Evolutionary conservation across 2,329 filamentous ascomycete species (phyloP).

Genomic region (Fonsecaea erecta): DNA sequence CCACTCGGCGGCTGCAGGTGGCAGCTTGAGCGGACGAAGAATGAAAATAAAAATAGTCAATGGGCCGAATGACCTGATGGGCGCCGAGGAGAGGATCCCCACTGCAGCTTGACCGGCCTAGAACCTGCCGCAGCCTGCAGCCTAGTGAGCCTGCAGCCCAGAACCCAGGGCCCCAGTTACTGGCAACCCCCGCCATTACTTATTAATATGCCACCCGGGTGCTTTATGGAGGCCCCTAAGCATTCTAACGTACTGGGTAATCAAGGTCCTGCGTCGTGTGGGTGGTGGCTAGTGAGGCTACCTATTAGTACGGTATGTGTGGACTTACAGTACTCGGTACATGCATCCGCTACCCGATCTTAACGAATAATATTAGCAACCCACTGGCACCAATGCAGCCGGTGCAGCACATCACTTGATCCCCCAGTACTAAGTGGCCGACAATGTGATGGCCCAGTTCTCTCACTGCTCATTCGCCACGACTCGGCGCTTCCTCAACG

Average conservation of each 20-base stretch:
- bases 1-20: neutral
- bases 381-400: neutral
- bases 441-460: slow-evolving; percentile 5
- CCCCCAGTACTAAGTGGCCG: slow-evolving; percentile 6
- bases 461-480: slow-evolving; percentile 19
- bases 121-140: neutral
- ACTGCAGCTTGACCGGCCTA: neutral
- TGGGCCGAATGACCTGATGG: neutral
- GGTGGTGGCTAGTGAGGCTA: no score
- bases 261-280: no score
- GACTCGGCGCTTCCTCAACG: slow-evolving; percentile 23
- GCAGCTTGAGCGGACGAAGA: neutral
- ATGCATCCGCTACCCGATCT: neutral
- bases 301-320: no score
- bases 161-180: no score
- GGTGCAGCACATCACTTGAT: neutral
- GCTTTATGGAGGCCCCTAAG: no score
- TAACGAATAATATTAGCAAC: no score
- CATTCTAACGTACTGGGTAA: no score
- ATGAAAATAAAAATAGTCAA: slow-evolving; percentile 1
- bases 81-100: neutral
- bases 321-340: neutral
- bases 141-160: no score
- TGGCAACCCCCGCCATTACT: no score
- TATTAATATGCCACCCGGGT: no score